Evolutionary conservation across 805 yeast genomes (phyloP), one percentile per base, ranked within the genome.

Genomic region (Starmera amethionina): DNA sequence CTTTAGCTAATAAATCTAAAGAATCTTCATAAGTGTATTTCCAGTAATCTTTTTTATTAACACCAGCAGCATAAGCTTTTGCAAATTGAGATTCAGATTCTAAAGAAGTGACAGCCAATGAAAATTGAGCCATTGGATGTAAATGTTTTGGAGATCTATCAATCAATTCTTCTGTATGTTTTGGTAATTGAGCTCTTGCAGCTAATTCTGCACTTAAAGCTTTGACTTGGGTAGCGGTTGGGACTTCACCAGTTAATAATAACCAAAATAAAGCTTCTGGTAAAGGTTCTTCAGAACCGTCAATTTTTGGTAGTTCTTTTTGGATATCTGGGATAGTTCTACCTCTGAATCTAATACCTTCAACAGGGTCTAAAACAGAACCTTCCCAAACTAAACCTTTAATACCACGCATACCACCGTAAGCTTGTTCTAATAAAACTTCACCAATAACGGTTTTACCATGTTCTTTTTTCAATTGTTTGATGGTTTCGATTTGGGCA

Each of bases 341-440:
- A 52, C 90, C 90, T 64, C 90, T 80, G 73, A 83, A 83, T 61
- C 88, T 76, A 58, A 83, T 84, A 63, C 94, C 94, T 64, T 83
- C 93, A 49, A 75, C 76, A 44, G 94, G 82, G 60, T 83, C 94
- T 54, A 83, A 67, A 29, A 82, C 90, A 38, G 90, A 82, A 49
- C 90, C 90, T 71, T 83, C 94, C 93, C 93, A 83, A 40, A 83
- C 88, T 46, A 84, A 69, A 52, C 86, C 85, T 64, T 80, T 79
- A 63, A 83, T 79, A 59, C 94, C 94, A 63, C 94, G 75, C 89
- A 80, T 80, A 70, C 94, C 94, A 68, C 94, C 94, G 65, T 82
- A 84, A 33, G 88, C 89, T 67, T 82, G 90, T 62, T 79, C 86
- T 46, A 83, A 68, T 42, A 70, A 63, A 47, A 82, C 82, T 63